A percentile compares a stretch with the other conserved stretches of the same genome.
Evolutionary conservation across 2,329 filamentous ascomycete genomes (phyloP).

Genomic region (Drechslerella coelobrocha): DNA sequence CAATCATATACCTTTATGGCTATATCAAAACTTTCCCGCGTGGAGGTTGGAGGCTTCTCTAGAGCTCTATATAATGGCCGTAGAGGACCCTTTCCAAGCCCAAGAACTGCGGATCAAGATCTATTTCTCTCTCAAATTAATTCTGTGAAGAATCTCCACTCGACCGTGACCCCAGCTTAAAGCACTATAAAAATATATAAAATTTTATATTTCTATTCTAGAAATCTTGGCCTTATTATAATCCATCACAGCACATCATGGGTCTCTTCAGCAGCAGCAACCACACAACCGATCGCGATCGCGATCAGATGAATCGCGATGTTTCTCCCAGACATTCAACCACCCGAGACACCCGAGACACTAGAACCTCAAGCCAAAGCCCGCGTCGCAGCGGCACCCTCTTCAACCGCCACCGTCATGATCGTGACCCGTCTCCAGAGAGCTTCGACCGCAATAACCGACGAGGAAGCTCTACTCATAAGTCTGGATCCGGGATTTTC

Average conservation of each 20-base stretch:
- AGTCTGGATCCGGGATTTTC: conserved; percentile 21
- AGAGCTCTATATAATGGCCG: too few relatives aligned
- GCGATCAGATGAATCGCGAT: conserved; percentile 22
- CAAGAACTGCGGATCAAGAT: too few relatives aligned
- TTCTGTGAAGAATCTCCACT: too few relatives aligned
- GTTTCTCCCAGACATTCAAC: conserved; percentile 28
- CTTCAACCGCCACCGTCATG: conserved; percentile 36
- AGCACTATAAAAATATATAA: background rate
- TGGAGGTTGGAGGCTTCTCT: too few relatives aligned
- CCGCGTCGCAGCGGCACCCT: conserved; percentile 33
- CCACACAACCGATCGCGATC: too few relatives aligned
- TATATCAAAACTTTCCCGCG: too few relatives aligned
- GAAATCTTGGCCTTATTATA: background rate
- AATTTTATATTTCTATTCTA: background rate
- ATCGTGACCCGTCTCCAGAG: conserved; percentile 30
- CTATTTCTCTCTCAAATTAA: too few relatives aligned
- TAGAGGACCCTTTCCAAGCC: too few relatives aligned
- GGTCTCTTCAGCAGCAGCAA: conserved; percentile 35
- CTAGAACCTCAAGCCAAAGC: conserved; percentile 27
- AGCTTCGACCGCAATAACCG: conserved; percentile 31
- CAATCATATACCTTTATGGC: too few relatives aligned
- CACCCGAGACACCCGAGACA: conserved; percentile 13
- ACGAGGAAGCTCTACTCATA: conserved; percentile 24
- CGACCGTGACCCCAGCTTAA: too few relatives aligned
- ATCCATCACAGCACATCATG: conserved; percentile 8